phyloP scores from a whole-genome alignment of 2,329 filamentous ascomycete species.

The Phaeosphaeria sp. region DNA sequence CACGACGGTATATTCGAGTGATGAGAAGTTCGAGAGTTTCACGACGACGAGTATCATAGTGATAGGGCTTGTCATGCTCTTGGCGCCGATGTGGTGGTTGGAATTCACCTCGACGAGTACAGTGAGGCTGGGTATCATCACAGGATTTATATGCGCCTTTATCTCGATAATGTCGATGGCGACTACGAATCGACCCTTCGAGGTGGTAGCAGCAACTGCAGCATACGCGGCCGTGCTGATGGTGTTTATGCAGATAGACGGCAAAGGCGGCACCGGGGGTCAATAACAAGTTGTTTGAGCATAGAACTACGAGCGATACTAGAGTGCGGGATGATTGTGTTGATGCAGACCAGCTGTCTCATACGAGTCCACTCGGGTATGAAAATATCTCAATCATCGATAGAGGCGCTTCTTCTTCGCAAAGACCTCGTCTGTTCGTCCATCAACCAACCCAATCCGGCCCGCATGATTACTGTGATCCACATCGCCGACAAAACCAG shows the following conservation, averaged over 20 bases:
- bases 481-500: too few species aligned
- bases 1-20: conserved; percentile 17
- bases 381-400: too few species aligned
- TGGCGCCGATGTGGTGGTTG: conserved; percentile 33
- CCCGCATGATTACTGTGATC: too few species aligned
- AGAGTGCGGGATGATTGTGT: too few species aligned
- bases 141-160: conserved; percentile 27
- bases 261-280: background rate
- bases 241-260: conserved; percentile 12
- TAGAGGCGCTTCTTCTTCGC: too few species aligned
- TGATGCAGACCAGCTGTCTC: too few species aligned
- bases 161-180: conserved; percentile 17
- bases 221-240: conserved; percentile 20
- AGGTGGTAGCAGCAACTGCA: conserved; percentile 30
- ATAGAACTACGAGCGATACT: too few species aligned
- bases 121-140: conserved; percentile 25
- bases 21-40: conserved; percentile 16
- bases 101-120: conserved; percentile 10
- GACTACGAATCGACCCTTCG: conserved; percentile 24
- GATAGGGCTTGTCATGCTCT: conserved; percentile 23
- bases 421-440: too few species aligned
- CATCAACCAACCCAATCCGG: too few species aligned
- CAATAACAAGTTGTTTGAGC: too few species aligned
- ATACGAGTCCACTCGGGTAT: too few species aligned
- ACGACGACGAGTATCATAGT: conserved; percentile 21